phyloP scores from a whole-genome alignment of 2,329 filamentous ascomycete genomes.

The Calonectria henricotiae region DNA sequence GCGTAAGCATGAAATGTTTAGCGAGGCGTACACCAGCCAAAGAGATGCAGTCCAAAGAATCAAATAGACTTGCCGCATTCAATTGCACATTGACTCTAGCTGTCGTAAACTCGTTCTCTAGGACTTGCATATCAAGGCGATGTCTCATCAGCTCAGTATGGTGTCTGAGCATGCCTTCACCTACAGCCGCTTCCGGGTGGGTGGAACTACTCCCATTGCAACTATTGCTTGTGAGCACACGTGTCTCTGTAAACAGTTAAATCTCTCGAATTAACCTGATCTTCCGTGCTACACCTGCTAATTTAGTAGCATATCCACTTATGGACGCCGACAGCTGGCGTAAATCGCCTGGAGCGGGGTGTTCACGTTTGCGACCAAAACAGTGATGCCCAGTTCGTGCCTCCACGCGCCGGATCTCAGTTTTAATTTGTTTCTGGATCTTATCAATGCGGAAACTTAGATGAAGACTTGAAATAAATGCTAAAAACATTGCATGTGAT shows the following conservation, averaged over 20 bases:
- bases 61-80: not conserved
- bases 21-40: too few species aligned
- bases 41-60: too few species aligned
- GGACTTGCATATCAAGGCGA: slow-evolving; percentile 2
- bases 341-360: not conserved
- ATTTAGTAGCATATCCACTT: slow-evolving; percentile 11
- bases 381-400: slow-evolving; percentile 19
- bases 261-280: not conserved
- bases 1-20: not conserved
- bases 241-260: not conserved
- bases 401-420: not conserved
- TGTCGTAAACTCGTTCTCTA: slow-evolving; percentile 12
- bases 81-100: slow-evolving; percentile 10
- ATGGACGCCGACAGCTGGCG: slow-evolving; percentile 6
- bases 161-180: not conserved
- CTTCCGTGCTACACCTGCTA: not conserved
- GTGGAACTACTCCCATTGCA: too few species aligned
- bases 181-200: not conserved
- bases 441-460: not conserved
- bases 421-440: not conserved
- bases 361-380: not conserved
- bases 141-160: not conserved
- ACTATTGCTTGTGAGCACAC: not conserved
- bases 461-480: slow-evolving; percentile 3
- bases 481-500: slow-evolving; percentile 3